phyloP scores from a whole-genome alignment of 495 filamentous ascomycete genomes.

The Aspergillus funiculosus region DNA sequence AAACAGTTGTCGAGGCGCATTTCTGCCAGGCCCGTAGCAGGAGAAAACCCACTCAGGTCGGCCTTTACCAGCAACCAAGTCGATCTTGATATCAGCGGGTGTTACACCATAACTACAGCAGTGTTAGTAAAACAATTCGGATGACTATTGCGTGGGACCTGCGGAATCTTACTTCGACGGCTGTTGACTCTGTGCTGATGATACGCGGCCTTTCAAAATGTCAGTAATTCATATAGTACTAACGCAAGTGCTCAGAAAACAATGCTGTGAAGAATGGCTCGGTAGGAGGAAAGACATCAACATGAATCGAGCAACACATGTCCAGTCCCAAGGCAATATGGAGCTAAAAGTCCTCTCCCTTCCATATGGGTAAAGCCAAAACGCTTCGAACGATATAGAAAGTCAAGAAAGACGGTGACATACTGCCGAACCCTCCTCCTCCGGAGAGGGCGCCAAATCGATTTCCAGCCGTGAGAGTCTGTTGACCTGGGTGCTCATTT shows the following conservation, averaged over 20 bases:
- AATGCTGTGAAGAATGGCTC: background rate
- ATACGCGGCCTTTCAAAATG: conserved; percentile 14
- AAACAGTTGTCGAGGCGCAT: conserved; percentile 73
- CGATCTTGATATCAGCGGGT: conserved; percentile 50
- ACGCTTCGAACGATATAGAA: background rate
- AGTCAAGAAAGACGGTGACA: background rate
- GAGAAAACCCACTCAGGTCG: conserved; percentile 80
- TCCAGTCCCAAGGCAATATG: no score
- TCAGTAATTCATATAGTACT: conserved; percentile 8
- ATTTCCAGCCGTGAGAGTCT: conserved; percentile 30
- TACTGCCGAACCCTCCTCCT: conserved; percentile 34
- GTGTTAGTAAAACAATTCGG: conserved; percentile 15
- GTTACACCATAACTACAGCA: conserved; percentile 45
- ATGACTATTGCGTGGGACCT: background rate
- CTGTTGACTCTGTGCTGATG: conserved; percentile 20
- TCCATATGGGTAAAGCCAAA: no score
- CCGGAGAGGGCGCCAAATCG: conserved; percentile 39
- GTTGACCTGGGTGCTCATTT: conserved; percentile 47
- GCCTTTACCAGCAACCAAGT: conserved; percentile 55
- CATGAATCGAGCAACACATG: background rate
- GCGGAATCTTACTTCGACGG: conserved; percentile 26
- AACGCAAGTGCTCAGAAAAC: background rate
- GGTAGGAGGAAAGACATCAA: background rate
- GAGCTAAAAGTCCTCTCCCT: no score
- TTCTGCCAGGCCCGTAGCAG: conserved; percentile 64